Evolutionary conservation across 768 basidiomycete species (phyloP).

Genomic region (Coprinopsis sp.): DNA sequence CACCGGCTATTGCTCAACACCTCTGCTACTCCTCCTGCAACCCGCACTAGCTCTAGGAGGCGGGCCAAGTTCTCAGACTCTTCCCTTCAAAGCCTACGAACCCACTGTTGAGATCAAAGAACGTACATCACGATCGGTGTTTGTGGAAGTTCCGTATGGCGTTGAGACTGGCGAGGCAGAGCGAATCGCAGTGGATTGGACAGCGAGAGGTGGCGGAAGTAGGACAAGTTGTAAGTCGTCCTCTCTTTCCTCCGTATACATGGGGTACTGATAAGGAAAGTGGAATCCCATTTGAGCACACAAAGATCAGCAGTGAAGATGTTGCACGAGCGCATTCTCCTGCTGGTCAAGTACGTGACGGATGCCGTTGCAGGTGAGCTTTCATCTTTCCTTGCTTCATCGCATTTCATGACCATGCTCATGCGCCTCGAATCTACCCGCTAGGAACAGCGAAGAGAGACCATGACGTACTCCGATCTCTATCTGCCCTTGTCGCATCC

Average conservation of each 20-base stretch:
- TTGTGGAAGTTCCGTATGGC: constrained; percentile 79
- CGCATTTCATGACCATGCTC: too few relatives aligned
- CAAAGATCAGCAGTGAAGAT: constrained; percentile 95
- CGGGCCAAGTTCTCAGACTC: constrained; percentile 60
- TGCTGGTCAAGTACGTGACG: constrained; percentile 83
- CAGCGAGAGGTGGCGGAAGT: constrained; percentile 78
- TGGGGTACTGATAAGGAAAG: too few relatives aligned
- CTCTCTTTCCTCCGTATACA: constrained; percentile 5
- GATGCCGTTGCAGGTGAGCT: constrained; percentile 71
- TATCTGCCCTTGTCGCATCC: constrained; percentile 82
- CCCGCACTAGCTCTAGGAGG: constrained; percentile 45
- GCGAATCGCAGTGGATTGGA: constrained; percentile 96
- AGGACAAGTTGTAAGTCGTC: constrained; percentile 67
- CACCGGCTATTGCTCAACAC: constrained; percentile 78
- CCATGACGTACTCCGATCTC: constrained; percentile 74
- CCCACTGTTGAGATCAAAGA: constrained; percentile 83
- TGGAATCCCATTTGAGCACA: constrained; percentile 85
- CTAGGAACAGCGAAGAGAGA: constrained; percentile 73
- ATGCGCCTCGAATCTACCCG: neutral
- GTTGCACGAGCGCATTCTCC: constrained; percentile 85
- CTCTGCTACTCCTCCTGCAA: constrained; percentile 77
- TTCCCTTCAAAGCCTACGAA: constrained; percentile 94
- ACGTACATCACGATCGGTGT: constrained; percentile 69
- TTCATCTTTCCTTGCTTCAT: too few relatives aligned
- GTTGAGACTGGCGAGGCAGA: constrained; percentile 99